Base-by-base conservation (phyloP, 495 filamentous ascomycete genomes). In the Aspergillus bertholletiae region DNA sequence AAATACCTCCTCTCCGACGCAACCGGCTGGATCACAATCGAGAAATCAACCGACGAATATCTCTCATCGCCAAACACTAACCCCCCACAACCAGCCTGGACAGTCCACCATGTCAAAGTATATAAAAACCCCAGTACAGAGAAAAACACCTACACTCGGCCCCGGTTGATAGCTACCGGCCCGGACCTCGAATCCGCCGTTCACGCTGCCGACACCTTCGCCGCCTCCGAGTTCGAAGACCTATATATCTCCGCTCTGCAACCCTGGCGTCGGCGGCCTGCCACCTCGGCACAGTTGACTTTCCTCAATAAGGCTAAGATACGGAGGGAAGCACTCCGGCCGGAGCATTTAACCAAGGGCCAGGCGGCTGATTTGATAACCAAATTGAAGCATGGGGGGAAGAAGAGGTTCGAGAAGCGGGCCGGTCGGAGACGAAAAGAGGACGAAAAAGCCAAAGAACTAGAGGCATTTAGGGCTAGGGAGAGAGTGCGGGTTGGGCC, bases 331-430 rank as follows among this genome's bases (percentile, higher is more conserved):
- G 71, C 77, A 46, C 63, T 94, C 17, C 74, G 56, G n/a, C 35
- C 69, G 0, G 65, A 63, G 1, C 77, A 82, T 27, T 54, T 96
- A 39, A 95, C 83, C 5, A 90, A 90, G 51, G 94, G 94, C 1
- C 81, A 83, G 61, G 95, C 94, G 28, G 80, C 79, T 18, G 94
- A 98, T 72, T 90, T 96, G 82, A 96, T 97, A 55, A 95, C 88
- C 2, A 96, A 96, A 64, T 60, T 96, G 53, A 90, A 86, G 59
- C 85, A 89, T 65, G 94, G 94, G 0, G 89, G 88, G 9, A 83
- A 83, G 60, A 87, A 88, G 11, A 78, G 81, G 34, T 93, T 87
- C 60, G 79, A 63, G 77, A 74, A 71, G 22, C 54, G 56, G 24
- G 73, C 72, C 52, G 65, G 64, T 51, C 67, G 76, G 52, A 75